Base-by-base conservation (phyloP, 352 stramenopile species). In the Phytophthora pinifolia region DNA sequence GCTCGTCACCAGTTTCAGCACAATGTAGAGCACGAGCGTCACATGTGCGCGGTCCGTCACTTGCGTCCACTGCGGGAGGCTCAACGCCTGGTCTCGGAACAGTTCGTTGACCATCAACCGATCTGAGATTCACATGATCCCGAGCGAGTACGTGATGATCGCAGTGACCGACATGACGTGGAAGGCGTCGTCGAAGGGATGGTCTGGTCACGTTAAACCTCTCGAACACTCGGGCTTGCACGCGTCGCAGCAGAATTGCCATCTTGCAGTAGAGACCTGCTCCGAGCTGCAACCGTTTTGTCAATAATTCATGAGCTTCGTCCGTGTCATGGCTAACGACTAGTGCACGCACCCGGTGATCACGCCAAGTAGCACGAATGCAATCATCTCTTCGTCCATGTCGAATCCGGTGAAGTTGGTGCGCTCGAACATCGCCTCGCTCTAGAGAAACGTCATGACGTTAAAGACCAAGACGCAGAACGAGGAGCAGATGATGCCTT, bases 391-490 rank as follows among this genome's bases (percentile, higher is more conserved):
- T 57, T 65, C 79, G 50, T 90, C 79, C 76, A 93, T 83, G 38
- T 90, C 77, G 45, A 93, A 93, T 20, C 79, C 77, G 4, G 59
- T 67, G 44, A 93, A 93, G 18, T 71, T 86, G 4, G 83, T 93
- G 45, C 79, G 81, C 37, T 88, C 78, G 34, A 93, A 93, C 9
- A 93, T 67, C 33, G 84, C 68, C 20, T 92, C 78, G 20, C 70
- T 76, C 37, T 88, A 81, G 22, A 89, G 66, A 32, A 89, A 89
- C 2, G 70, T 87, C 38, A 92, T 79, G 46, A 92, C 73, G 31
- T 83, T 80, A 55, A 86, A 93, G 6, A 90, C 73, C 14, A 93
- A 55, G 34, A 93, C 85, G 33, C 79, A 92, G 42, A 90, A 70
- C 4, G 79, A 88, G 9, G 83, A 89, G 52, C 77, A 81, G 52